phyloP scores from a whole-genome alignment of 1,139 yeast species.

The Pichia sp. region DNA sequence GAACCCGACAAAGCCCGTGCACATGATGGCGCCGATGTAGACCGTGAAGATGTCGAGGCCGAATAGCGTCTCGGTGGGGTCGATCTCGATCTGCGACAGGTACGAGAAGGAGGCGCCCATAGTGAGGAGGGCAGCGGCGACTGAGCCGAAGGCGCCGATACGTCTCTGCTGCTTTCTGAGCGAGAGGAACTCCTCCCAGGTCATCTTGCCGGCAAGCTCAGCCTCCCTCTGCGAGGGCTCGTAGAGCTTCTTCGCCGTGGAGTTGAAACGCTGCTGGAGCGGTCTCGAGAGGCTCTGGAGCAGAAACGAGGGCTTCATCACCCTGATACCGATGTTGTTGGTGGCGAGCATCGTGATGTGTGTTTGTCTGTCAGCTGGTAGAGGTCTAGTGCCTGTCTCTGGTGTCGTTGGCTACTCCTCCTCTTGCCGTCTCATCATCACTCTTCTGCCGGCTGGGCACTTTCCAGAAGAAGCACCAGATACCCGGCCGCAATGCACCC shows the following conservation, averaged over 20 bases:
- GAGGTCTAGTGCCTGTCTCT: no score
- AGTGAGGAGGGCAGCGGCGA: slow-evolving; percentile 62
- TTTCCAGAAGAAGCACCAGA: no score
- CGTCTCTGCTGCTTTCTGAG: slow-evolving; percentile 73
- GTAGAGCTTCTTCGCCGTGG: slow-evolving; percentile 12
- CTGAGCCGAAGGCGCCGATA: slow-evolving; percentile 63
- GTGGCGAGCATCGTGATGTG: slow-evolving; percentile 8
- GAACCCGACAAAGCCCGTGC: slow-evolving; percentile 76
- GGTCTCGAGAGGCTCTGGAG: slow-evolving; percentile 5
- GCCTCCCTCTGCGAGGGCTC: slow-evolving; percentile 21
- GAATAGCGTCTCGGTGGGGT: slow-evolving; percentile 69
- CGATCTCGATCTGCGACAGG: slow-evolving; percentile 76
- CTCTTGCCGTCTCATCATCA: no score
- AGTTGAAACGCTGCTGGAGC: slow-evolving; percentile 17
- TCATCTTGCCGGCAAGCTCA: slow-evolving; percentile 32
- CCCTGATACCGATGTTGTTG: slow-evolving; percentile 15
- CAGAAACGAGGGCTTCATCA: slow-evolving; percentile 9
- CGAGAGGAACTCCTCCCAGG: slow-evolving; percentile 77
- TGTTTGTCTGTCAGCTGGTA: no score
- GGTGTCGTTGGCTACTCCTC: no score
- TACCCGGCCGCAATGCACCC: no score
- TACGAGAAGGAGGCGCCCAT: slow-evolving; percentile 70
- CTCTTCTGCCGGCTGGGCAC: no score
- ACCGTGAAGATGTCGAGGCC: slow-evolving; percentile 88
- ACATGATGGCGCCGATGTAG: slow-evolving; percentile 59